A percentile compares a stretch with the other conserved stretches of the same genome.
phyloP scores from a whole-genome alignment of 2,329 filamentous ascomycete genomes.

The Magnaporthiopsis rhizophila region DNA sequence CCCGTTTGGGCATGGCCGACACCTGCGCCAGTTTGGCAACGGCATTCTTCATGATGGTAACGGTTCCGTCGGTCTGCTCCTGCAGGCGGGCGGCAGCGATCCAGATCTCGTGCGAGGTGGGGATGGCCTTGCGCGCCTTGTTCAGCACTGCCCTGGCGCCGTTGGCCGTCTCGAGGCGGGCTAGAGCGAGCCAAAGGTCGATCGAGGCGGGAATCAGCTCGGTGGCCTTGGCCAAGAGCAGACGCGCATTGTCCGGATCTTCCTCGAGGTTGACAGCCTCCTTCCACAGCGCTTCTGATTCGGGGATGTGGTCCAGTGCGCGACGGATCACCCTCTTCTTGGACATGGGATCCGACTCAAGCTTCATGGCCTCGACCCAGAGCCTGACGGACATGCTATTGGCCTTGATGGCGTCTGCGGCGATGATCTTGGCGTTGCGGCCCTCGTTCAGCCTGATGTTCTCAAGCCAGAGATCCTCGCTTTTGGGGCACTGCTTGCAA shows the following conservation, averaged over 20 bases:
- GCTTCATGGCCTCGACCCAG: slow-evolving; percentile 92
- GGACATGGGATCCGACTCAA: slow-evolving; percentile 73
- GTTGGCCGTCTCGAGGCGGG: slow-evolving; percentile 78
- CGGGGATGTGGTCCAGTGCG: slow-evolving; percentile 84
- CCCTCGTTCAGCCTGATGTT: slow-evolving; percentile 89
- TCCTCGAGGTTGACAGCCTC: slow-evolving; percentile 94
- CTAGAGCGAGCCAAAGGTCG: slow-evolving; percentile 90
- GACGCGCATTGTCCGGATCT: slow-evolving; percentile 74
- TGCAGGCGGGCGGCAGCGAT: slow-evolving; percentile 87
- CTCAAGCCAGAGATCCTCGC: slow-evolving; percentile 92
- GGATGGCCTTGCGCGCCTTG: slow-evolving; percentile 85
- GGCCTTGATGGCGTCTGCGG: slow-evolving; percentile 83
- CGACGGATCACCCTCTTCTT: slow-evolving; percentile 91
- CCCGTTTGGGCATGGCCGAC: slow-evolving; percentile 91
- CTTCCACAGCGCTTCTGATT: slow-evolving; percentile 97
- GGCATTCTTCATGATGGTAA: slow-evolving; percentile 92
- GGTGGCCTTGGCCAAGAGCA: slow-evolving; percentile 88
- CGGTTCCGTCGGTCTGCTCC: slow-evolving; percentile 70
- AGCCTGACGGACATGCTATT: slow-evolving; percentile 82
- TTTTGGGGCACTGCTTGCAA: slow-evolving; percentile 86
- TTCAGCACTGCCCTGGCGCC: slow-evolving; percentile 95
- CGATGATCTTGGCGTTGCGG: slow-evolving; percentile 92
- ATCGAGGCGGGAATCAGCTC: slow-evolving; percentile 91
- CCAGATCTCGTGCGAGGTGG: slow-evolving; percentile 93
- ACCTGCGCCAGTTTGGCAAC: slow-evolving; percentile 82